phyloP scores from a whole-genome alignment of 176 grass and related monocot species.

The Oryza australiensis region DNA sequence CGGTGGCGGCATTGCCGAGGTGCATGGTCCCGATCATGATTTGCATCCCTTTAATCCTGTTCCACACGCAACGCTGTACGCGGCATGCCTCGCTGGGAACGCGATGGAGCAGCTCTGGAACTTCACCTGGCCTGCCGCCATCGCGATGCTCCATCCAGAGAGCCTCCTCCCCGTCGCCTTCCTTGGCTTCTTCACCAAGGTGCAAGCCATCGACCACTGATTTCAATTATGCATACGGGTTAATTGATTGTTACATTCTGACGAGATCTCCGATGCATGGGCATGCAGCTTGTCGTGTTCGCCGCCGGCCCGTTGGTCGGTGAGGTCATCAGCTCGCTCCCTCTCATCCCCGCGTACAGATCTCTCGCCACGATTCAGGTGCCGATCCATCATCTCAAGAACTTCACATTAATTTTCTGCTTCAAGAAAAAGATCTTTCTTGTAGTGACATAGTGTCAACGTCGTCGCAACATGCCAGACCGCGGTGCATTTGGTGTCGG shows the following conservation, averaged over 20 bases:
- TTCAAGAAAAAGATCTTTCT: not conserved
- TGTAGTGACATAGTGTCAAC: not conserved
- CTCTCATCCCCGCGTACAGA: slow-evolving; percentile 48
- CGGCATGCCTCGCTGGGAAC: slow-evolving; percentile 54
- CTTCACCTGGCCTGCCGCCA: slow-evolving; percentile 65
- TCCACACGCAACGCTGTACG: slow-evolving; percentile 38
- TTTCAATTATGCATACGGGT: not conserved
- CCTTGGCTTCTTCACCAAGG: slow-evolving; percentile 71
- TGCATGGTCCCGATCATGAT: too few relatives aligned
- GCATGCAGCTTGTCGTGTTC: slow-evolving; percentile 55
- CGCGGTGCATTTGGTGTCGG: slow-evolving; percentile 52
- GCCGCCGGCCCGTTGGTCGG: slow-evolving; percentile 53
- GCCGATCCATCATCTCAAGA: not conserved
- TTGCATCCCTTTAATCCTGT: not conserved
- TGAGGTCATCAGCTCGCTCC: slow-evolving; percentile 49
- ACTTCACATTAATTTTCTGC: too few relatives aligned
- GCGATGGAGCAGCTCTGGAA: slow-evolving; percentile 67
- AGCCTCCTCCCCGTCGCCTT: slow-evolving; percentile 59
- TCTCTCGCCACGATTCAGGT: slow-evolving; percentile 54
- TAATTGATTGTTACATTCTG: not conserved
- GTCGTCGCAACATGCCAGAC: slow-evolving; percentile 37
- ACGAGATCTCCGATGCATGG: not conserved
- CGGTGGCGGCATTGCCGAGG: too few relatives aligned
- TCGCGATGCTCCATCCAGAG: slow-evolving; percentile 55
- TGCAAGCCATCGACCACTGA: not conserved